A percentile compares a stretch with the other conserved stretches of the same genome.
These are phyloP conservation scores for Rhizopogon vinicolor DNA, from an alignment of 768 basidiomycete genomes.

Conservation along the genomic window DNA sequence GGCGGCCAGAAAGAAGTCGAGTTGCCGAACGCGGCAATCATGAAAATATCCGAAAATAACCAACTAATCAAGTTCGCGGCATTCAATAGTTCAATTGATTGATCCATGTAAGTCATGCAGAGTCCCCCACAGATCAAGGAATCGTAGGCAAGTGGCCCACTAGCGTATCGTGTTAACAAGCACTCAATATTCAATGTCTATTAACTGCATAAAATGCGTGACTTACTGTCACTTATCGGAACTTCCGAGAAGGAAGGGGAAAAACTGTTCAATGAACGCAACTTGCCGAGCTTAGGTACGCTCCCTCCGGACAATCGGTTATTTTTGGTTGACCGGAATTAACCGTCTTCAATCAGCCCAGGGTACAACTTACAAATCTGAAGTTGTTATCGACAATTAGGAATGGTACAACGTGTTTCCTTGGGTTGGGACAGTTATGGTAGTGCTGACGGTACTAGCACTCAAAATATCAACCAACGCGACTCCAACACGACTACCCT, in stretches of 20 bases:
- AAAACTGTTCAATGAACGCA: not conserved
- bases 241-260: not conserved
- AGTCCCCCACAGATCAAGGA: too few relatives aligned
- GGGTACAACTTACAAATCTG: too few relatives aligned
- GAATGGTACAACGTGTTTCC: not conserved
- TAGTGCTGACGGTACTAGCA: not conserved
- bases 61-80: slow-evolving; percentile 4
- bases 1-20: slow-evolving; percentile 30
- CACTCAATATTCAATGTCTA: not conserved
- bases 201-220: not conserved
- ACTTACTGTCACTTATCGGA: not conserved
- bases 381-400: too few relatives aligned
- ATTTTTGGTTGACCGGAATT: slow-evolving; percentile 9
- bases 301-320: slow-evolving; percentile 2
- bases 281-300: slow-evolving; percentile 2
- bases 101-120: not conserved
- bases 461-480: not conserved
- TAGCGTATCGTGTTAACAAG: too few relatives aligned
- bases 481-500: not conserved
- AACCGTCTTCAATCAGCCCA: not conserved
- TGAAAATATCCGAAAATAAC: slow-evolving; percentile 29
- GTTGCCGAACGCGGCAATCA: slow-evolving; percentile 35
- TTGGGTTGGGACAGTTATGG: not conserved
- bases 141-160: too few relatives aligned
- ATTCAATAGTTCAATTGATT: not conserved